phyloP scores from a whole-genome alignment of 441 rosid species.

The Brassica balearica region DNA sequence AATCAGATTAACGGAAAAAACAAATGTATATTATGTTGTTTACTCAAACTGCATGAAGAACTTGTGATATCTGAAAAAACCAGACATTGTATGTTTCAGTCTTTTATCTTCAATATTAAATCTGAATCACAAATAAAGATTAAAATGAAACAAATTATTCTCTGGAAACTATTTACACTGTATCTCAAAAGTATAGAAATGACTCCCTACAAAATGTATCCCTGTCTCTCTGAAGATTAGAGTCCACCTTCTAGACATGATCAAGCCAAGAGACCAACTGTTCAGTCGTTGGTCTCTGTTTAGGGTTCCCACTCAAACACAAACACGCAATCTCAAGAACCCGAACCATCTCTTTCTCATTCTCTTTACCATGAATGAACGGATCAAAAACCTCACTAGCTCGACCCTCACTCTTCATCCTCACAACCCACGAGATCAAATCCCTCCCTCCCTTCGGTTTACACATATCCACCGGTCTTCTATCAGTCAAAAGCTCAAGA shows the following conservation, averaged over 20 bases:
- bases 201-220: constrained; percentile 23
- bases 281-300: constrained; percentile 64
- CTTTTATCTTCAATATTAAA: constrained; percentile 25
- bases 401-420: constrained; percentile 62
- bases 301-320: constrained; percentile 63
- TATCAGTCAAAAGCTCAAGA: constrained; percentile 78
- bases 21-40: not conserved
- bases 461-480: constrained; percentile 84
- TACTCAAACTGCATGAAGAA: constrained; percentile 3
- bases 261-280: constrained; percentile 73
- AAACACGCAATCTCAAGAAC: constrained; percentile 71
- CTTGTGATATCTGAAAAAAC: constrained; percentile 8
- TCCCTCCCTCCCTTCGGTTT: constrained; percentile 67
- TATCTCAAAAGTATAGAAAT: constrained; percentile 39
- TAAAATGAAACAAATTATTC: constrained; percentile 25
- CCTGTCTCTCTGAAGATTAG: constrained; percentile 2
- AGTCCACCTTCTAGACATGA: constrained; percentile 38
- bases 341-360: constrained; percentile 56
- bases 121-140: constrained; percentile 27
- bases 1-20: not conserved
- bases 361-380: constrained; percentile 55
- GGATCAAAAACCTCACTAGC: constrained; percentile 70
- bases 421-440: constrained; percentile 65
- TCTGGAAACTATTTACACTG: constrained; percentile 41
- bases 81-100: not conserved